phyloP scores from a whole-genome alignment of 768 basidiomycete species.

The Calocera cornea region DNA sequence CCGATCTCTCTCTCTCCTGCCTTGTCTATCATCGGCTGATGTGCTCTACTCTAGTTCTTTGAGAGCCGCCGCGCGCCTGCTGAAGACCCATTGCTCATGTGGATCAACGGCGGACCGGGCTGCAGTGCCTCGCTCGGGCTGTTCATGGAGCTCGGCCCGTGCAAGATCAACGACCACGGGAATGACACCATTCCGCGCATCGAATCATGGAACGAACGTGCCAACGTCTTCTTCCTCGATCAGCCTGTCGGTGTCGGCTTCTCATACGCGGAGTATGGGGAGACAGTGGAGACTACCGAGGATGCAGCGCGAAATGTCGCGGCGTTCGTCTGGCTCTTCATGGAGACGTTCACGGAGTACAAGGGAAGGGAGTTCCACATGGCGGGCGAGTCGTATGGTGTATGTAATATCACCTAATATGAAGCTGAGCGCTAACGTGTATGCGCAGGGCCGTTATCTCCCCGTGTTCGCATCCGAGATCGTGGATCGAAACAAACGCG shows the following conservation, averaged over 20 bases:
- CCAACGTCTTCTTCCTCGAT: constrained; percentile 18
- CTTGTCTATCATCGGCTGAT: neutral
- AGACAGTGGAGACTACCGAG: constrained; percentile 63
- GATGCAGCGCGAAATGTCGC: constrained; percentile 65
- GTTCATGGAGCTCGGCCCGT: constrained; percentile 10
- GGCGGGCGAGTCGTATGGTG: constrained; percentile 62
- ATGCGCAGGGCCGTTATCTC: neutral
- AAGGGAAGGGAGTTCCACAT: constrained; percentile 54
- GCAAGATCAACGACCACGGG: constrained; percentile 11
- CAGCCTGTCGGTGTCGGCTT: constrained; percentile 53
- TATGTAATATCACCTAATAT: constrained; percentile 24
- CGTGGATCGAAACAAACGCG: constrained; percentile 51
- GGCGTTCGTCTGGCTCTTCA: constrained; percentile 65
- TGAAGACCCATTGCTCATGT: constrained; percentile 12
- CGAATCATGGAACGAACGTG: constrained; percentile 16
- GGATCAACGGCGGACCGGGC: constrained; percentile 20
- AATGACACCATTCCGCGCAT: constrained; percentile 23
- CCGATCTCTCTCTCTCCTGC: neutral
- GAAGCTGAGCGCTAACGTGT: neutral
- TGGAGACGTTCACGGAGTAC: constrained; percentile 64
- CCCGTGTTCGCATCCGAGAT: constrained; percentile 52
- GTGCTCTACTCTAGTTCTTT: constrained; percentile 14
- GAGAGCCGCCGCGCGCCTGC: constrained; percentile 5
- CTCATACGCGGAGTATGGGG: constrained; percentile 55
- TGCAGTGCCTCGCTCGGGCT: constrained; percentile 16